These are phyloP conservation scores for Elongisporangium anandrum DNA, from an alignment of 352 stramenopile genomes.

Conservation along the genomic window DNA sequence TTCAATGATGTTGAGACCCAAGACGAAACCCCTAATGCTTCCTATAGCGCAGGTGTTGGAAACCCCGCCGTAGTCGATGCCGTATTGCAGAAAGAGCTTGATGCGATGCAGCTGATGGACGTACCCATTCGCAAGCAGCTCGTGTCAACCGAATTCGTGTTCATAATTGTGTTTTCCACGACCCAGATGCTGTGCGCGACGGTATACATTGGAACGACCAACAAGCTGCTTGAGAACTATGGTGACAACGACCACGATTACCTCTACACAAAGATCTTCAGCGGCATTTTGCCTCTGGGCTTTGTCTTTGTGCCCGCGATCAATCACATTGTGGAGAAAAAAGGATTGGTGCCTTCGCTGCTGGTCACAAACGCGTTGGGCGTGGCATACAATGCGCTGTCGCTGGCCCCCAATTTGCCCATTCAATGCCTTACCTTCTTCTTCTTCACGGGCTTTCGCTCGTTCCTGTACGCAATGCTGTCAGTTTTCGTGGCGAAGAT, in stretches of 20 bases:
- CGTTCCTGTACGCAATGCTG: slow-evolving; percentile 85
- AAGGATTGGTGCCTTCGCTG: slow-evolving; percentile 59
- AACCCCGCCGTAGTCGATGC: too few species aligned
- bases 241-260: slow-evolving; percentile 56
- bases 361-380: slow-evolving; percentile 71
- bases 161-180: slow-evolving; percentile 61
- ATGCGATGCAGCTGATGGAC: slow-evolving; percentile 44
- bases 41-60: neutral
- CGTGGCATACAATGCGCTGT: slow-evolving; percentile 66
- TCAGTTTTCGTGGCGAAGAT: slow-evolving; percentile 84
- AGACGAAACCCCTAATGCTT: slow-evolving; percentile 1
- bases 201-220: slow-evolving; percentile 83
- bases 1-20: neutral
- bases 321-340: slow-evolving; percentile 75
- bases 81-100: slow-evolving; percentile 9
- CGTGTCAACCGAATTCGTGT: slow-evolving; percentile 75
- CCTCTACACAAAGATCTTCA: slow-evolving; percentile 85
- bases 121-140: slow-evolving; percentile 61
- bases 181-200: slow-evolving; percentile 76
- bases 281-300: slow-evolving; percentile 73
- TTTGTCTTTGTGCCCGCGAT: slow-evolving; percentile 85
- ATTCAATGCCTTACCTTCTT: slow-evolving; percentile 73
- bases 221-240: slow-evolving; percentile 83
- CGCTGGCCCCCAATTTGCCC: slow-evolving; percentile 58
- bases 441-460: slow-evolving; percentile 78